phyloP scores from a whole-genome alignment of 495 filamentous ascomycete species.

The Aspergillus bertholletiae region DNA sequence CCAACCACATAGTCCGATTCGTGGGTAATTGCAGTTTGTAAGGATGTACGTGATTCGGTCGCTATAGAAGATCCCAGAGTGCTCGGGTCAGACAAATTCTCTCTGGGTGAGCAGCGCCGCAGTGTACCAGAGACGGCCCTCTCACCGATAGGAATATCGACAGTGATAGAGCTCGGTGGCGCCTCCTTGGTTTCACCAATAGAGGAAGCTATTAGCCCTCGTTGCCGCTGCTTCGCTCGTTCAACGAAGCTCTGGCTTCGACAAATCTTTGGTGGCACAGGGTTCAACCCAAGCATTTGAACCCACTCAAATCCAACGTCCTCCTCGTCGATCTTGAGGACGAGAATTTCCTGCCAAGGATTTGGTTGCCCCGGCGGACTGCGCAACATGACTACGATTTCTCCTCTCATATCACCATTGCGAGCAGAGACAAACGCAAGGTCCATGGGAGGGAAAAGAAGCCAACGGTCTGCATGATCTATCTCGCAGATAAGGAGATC shows the following conservation, averaged over 20 bases:
- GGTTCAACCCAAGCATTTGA: constrained; percentile 70
- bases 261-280: constrained; percentile 64
- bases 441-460: constrained; percentile 84
- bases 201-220: constrained; percentile 25
- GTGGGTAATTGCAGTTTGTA: constrained; percentile 33
- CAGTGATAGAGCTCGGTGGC: constrained; percentile 51
- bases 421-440: constrained; percentile 71
- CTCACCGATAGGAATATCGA: constrained; percentile 77
- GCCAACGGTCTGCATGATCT: constrained; percentile 69
- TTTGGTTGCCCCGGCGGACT: constrained; percentile 36
- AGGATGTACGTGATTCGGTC: constrained; percentile 29
- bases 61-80: constrained; percentile 29
- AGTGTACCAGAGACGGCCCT: constrained; percentile 31
- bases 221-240: constrained; percentile 35
- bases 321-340: constrained; percentile 65
- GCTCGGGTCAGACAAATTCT: constrained; percentile 36
- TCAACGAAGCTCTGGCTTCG: constrained; percentile 51
- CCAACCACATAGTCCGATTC: constrained; percentile 35
- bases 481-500: constrained; percentile 91
- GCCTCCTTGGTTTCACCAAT: constrained; percentile 35
- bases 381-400: constrained; percentile 83
- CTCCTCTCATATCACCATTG: constrained; percentile 61
- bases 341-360: constrained; percentile 79
- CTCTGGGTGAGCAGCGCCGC: constrained; percentile 32
- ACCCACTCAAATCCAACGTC: constrained; percentile 85